Base-by-base conservation (phyloP, 176 grass and related monocot genomes). In the Cenchrus purpureus region DNA sequence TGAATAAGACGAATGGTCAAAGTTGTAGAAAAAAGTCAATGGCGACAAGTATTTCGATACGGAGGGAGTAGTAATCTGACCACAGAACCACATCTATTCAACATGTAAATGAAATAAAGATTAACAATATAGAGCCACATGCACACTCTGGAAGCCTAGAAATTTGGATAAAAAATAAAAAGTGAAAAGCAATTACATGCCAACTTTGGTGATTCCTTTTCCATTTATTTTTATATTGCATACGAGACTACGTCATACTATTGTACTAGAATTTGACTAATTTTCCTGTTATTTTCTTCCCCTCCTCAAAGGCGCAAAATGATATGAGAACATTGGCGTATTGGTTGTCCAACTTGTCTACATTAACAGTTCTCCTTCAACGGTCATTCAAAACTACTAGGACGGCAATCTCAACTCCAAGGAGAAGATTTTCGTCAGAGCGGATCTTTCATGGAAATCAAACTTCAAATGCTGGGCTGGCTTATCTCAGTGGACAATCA, bases 331-430 rank as follows among this genome's bases (percentile, higher is more conserved):
- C 84, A 72, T 87, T 92, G 82, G 80, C 90, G 6, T 94, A 94
- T 85, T 94, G 92, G 92, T 76, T 94, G 19, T 94, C 90, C 86
- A 94, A 90, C 59, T 79, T 94, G 74, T 94, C 89, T 71, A 87
- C 87, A 8, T 82, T 94, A 65, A 81, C 90, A 78, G 89, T 88
- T 89, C 84, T 94, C 65, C 89, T 94, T 67, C 89, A 94, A 74
- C 87, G 86, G 72, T 87, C 89, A 87, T 87, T 87, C 73, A 92
- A 91, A 89, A 85, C 90, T 78, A 92, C 74, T 79, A 89, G 90
- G 58, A 77, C 92, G 3, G 84, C 90, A 32, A 90, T 91, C 67
- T 87, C 90, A 73, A 87, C 86, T 54, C 83, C 92, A 85, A 94
- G 92, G 80, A 87, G 89, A 57, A 86, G 92, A 82, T 86, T 88